Base-by-base conservation (phyloP, 163 green algal species). In the Prototheca wickerhamii region DNA sequence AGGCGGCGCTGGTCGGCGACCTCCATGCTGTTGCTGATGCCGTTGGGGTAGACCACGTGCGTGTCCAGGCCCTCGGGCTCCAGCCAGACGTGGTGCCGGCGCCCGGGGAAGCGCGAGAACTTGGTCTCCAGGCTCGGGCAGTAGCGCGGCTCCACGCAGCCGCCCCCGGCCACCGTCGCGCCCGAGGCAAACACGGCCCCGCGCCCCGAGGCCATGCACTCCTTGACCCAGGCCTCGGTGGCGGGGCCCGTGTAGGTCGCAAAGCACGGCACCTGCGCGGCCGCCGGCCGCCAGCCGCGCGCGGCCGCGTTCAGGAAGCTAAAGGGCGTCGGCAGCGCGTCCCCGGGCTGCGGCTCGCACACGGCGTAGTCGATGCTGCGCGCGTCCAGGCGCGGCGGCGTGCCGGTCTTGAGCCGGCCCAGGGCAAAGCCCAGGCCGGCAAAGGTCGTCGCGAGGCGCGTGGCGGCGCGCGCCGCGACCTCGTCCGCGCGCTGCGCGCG, bases 111-210 rank as follows among this genome's bases (percentile, higher is more conserved):
- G 3, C 83, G 71, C 32, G 29, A 57, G 63, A 85, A 74, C 69
- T 90, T 88, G 23, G 74, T 81, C 53, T 89, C 83, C 30, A 89
- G 73, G 12, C 68, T 81, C 17, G 83, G 83, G 56, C 83, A 89
- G 72, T 76, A 85, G 29, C 78, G 67, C 5, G 79, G 77, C 62
- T 85, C 76, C 55, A 76, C 71, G 33, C 62, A 72, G 8, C 75
- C 75, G 44, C 75, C 75, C 40, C 64, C 60, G 35, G 63, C 69
- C 29, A 69, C 64, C 2, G 67, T 76, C 31, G 68, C 43, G 26
- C 71, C 71, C 3, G 53, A 57, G 21, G 51, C 61, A 67, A 79
- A 81, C 20, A 51, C 43, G 0, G 77, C 76, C n/a, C 77, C 79
- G 10, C 74, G 65, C 3, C 74, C 77, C n/a, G 55, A 60, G 2